Evolutionary conservation across 2,329 filamentous ascomycete genomes (phyloP), one percentile per base, ranked within the genome.

Genomic region (Xylaria sp.): DNA sequence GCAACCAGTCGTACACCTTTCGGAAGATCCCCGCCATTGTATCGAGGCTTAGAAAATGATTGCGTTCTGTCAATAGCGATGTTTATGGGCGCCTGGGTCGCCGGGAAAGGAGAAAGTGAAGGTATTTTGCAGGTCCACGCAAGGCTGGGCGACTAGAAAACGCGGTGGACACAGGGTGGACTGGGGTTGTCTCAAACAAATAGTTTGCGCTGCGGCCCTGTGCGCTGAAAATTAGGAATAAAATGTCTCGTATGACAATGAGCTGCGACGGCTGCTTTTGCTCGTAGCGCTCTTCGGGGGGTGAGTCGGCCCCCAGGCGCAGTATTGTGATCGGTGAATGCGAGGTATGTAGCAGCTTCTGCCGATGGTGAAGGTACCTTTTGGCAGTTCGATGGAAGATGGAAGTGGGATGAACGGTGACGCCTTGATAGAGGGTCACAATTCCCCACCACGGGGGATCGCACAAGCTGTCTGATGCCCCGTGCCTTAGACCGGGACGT

Each of bases 1-100:
- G 79, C 73, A 97, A 82, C 93, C 93, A 97, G 85, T 97, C 94
- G 81, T 97, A 97, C 74, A 99, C 88, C 77, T 87, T 89, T 71
- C 89, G 90, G 76, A 99, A 96, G 73, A 99, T 79, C 66, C 91
- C 90, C 68, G 91, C 90, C 92, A 97, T 97, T 76, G 63, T 80
- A 72, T 60, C 63, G 64, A 22, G 37, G 44, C 39, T 44, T 26
- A 50, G 42, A n/a, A 54, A 43, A 41, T 52, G 52, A 54, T 56
- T 67, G 50, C 54, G 21, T 48, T 50, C 48, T 46, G 42, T 53
- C 43, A 54, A 43, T 57, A 50, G 40, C 46, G 37, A 52, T 44
- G 47, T 44, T 18, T 44, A 45, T n/a, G 45, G 52, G 45, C 39
- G 49, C 44, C 34, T 46, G 48, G 52, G 50, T 63, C 52, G 40